Evolutionary conservation across 108 stramenopile species (phyloP).

Genomic region (Chaetoceros muelleri): DNA sequence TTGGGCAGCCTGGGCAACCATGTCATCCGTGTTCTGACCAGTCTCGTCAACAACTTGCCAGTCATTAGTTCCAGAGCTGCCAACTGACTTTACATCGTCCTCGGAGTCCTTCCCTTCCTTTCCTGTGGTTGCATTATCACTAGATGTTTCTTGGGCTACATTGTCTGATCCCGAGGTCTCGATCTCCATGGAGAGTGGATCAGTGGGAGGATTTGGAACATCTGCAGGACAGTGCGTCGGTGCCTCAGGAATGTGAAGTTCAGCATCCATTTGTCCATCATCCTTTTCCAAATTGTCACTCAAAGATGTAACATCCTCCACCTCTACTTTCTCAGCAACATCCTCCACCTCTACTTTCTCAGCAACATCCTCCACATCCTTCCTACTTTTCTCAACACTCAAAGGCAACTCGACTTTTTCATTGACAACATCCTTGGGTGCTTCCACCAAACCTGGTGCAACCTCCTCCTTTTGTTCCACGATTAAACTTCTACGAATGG

Average conservation of each 20-base stretch:
- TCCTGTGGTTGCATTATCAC: not conserved
- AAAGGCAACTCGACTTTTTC: not conserved
- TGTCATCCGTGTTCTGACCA: slow-evolving; percentile 7
- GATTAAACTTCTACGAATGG: slow-evolving; percentile 38
- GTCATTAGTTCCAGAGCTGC: slow-evolving; percentile 18
- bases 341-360: not conserved
- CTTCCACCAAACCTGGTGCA: too few relatives aligned
- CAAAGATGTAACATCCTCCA: not conserved
- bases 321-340: not conserved
- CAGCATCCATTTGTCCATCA: not conserved
- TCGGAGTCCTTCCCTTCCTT: slow-evolving; percentile 18
- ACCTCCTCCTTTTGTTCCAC: slow-evolving; percentile 3
- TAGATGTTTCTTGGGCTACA: slow-evolving; percentile 2
- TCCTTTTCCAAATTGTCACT: not conserved
- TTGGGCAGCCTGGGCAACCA: slow-evolving; percentile 33
- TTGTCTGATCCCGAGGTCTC: too few relatives aligned
- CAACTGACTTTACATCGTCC: slow-evolving; percentile 17
- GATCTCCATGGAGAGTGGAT: too few relatives aligned
- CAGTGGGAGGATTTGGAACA: not conserved
- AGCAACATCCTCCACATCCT: not conserved
- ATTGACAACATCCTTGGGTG: not conserved
- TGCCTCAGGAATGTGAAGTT: not conserved
- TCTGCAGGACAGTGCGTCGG: not conserved
- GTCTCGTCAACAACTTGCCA: slow-evolving; percentile 36
- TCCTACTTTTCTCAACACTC: not conserved